Base-by-base conservation (phyloP, 2,329 filamentous ascomycete genomes). In the Aspergillus sp. region DNA sequence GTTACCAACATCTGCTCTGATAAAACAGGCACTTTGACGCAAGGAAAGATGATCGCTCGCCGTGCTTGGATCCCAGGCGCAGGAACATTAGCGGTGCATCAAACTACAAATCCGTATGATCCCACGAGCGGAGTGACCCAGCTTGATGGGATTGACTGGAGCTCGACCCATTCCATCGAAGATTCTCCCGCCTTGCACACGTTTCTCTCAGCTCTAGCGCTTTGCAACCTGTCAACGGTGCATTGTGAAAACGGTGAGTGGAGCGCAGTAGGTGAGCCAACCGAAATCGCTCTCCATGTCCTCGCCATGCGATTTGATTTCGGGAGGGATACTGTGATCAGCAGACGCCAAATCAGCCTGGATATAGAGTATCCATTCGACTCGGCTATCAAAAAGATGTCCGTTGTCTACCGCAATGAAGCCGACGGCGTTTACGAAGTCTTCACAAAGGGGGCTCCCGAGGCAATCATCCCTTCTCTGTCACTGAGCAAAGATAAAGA, bases 291-390 rank as follows among this genome's bases (percentile, higher is more conserved):
- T 6, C 80, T 89, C 2, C 84, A 88, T 58, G 85, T 89, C 6
- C 86, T 89, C 63, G 83, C 85, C 2, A 79, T 83, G 65, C 82
- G 86, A 19, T 88, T 89, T 63, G 71, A 79, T 15, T 80, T 76
- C 56, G 77, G 77, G 19, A 80, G 79, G 59, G 75, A 72, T 15
- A 65, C 68, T 3, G 70, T 81, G 3, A 66, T 86, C n/a, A 45
- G 55, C 1, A 24, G 23, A 24, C 23, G 47, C 47, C 12, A 50
- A 54, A 1, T 71, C 4, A 15, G 61, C 5, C 61, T 70, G 7
- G 56, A 62, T 14, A 79, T 81, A 0, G 86, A 88, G 63, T 87
- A 85, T 54, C 88, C 88, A 2, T 91, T 91, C 63, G 88, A 90
- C 68, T 90, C 89, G 35, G 81, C 83, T 8, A 84, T 88, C 64